A percentile compares a stretch with the other conserved stretches of the same genome.
phyloP scores from a whole-genome alignment of 257 asterid species.

The Leonotis leonurus region DNA sequence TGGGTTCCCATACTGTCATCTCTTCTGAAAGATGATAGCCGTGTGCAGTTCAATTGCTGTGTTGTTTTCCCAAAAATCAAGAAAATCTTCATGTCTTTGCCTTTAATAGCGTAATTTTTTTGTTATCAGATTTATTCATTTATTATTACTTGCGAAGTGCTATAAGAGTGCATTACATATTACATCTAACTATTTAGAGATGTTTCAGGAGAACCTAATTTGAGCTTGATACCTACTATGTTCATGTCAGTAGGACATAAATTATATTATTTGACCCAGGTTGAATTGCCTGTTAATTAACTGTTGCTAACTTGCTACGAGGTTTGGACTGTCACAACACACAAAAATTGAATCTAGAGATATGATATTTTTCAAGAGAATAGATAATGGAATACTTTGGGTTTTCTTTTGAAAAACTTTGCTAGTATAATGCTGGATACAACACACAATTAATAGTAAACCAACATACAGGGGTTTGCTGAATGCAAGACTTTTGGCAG shows the following conservation, averaged over 20 bases:
- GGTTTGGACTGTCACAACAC: neutral
- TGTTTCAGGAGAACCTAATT: neutral
- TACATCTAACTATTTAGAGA: neutral
- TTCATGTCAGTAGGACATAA: neutral
- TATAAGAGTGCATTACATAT: neutral
- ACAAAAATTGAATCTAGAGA: neutral
- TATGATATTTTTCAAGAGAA: neutral
- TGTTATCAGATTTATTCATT: neutral
- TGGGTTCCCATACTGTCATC: neutral
- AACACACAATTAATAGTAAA: conserved; percentile 28
- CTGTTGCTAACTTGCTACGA: neutral
- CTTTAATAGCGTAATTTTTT: too few species aligned
- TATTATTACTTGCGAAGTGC: neutral
- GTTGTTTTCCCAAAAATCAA: neutral
- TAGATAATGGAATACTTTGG: neutral
- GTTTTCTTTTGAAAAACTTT: too few species aligned
- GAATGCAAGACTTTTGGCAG: conserved; percentile 89
- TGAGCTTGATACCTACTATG: neutral
- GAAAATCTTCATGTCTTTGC: neutral
- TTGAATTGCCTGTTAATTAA: neutral
- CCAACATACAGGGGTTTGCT: conserved; percentile 78
- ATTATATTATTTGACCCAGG: neutral
- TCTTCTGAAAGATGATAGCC: conserved; percentile 6
- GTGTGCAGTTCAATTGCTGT: neutral
- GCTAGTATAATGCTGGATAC: conserved; percentile 7